Evolutionary conservation across 441 rosid species (phyloP).

Genomic region (Euphorbia schlechtendalii): DNA sequence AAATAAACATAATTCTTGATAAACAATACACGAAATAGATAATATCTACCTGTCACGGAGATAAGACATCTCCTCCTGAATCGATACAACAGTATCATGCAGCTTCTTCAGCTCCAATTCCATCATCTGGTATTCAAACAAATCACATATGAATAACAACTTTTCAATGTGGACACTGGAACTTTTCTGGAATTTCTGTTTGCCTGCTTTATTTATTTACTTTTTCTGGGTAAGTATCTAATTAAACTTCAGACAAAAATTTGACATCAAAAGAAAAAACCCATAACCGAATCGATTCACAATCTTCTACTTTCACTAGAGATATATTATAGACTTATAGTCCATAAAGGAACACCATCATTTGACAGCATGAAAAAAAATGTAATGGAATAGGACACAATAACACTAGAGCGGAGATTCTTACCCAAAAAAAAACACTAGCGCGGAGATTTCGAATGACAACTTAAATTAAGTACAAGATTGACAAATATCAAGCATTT

Average conservation of each 20-base stretch:
- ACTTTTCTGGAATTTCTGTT: not conserved
- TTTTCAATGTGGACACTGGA: not conserved
- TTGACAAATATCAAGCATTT: too few species aligned
- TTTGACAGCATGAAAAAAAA: too few species aligned
- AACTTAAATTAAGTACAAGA: too few species aligned
- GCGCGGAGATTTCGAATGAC: too few species aligned
- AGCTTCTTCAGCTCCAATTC: conserved; percentile 74
- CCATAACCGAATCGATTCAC: too few species aligned
- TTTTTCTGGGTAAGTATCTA: not conserved
- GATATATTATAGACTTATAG: too few species aligned
- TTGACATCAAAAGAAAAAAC: not conserved
- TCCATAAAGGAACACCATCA: too few species aligned
- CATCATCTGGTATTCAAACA: conserved; percentile 38
- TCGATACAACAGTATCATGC: conserved; percentile 45
- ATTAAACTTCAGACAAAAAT: not conserved
- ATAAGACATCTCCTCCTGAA: conserved; percentile 75
- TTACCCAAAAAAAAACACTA: too few species aligned
- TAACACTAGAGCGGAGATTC: too few species aligned
- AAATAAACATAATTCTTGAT: not conserved
- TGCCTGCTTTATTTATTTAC: too few species aligned
- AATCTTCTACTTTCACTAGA: too few species aligned
- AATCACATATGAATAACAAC: not conserved
- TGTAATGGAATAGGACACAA: too few species aligned
- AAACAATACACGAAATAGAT: not conserved
- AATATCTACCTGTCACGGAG: conserved; percentile 65